phyloP scores from a whole-genome alignment of 2,329 filamentous ascomycete genomes.

The Endothia cerciana region DNA sequence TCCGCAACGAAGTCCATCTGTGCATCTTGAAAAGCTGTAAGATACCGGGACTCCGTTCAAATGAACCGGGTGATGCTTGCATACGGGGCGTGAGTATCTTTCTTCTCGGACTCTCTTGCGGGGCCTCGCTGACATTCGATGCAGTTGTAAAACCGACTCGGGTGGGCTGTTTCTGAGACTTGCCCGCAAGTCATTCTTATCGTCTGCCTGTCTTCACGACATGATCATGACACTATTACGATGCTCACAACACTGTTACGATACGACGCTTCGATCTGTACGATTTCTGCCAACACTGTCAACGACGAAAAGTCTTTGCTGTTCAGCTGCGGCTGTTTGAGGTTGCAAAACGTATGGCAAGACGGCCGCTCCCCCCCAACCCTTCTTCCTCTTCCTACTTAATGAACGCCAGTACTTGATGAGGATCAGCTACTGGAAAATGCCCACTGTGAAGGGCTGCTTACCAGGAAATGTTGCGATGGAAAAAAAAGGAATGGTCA shows the following conservation, averaged over 20 bases:
- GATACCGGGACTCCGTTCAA: too few relatives aligned
- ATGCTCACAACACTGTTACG: neutral
- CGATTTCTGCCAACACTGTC: constrained; percentile 1
- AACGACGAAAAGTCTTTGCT: constrained; percentile 15
- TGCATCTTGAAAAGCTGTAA: constrained; percentile 11
- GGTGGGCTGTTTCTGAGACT: constrained; percentile 37
- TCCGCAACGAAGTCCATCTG: constrained; percentile 18
- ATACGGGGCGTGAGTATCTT: constrained; percentile 17
- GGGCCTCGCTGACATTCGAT: neutral
- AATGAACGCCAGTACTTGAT: neutral
- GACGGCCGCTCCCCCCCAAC: neutral
- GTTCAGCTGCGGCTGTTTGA: constrained; percentile 7
- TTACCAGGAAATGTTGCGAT: neutral
- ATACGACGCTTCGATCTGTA: neutral
- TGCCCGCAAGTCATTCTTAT: constrained; percentile 32
- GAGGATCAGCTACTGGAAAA: neutral
- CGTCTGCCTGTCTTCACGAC: constrained; percentile 32
- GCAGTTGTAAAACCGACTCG: constrained; percentile 24
- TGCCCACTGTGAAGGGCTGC: neutral
- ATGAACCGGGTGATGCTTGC: neutral
- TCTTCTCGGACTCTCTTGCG: neutral
- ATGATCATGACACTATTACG: constrained; percentile 13
- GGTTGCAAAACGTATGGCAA: neutral
- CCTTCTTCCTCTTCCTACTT: neutral
- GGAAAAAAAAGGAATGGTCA: neutral